These are phyloP conservation scores for Xylariales sp. DNA, from an alignment of 2,329 filamentous ascomycete species.

Conservation along the genomic window DNA sequence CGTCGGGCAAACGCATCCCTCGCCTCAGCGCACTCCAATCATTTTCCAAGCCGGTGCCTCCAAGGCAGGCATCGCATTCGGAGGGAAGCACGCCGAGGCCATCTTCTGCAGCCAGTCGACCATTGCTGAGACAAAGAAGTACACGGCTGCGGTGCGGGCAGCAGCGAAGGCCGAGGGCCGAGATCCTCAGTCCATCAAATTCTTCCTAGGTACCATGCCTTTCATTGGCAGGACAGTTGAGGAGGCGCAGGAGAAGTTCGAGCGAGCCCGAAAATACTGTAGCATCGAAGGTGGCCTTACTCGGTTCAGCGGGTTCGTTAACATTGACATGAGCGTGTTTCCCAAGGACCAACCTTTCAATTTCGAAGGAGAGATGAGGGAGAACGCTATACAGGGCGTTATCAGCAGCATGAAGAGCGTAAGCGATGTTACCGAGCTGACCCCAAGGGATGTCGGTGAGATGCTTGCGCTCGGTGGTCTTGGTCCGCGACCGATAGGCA, in stretches of 20 bases:
- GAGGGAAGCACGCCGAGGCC: constrained; percentile 65
- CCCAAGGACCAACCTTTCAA: too few species aligned
- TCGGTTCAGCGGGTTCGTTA: too few species aligned
- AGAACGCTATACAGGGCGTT: too few species aligned
- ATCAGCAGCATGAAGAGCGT: too few species aligned
- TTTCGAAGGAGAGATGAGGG: too few species aligned
- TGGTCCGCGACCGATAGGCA: too few species aligned
- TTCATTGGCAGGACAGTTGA: constrained; percentile 62
- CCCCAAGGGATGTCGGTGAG: too few species aligned
- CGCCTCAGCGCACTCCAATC: constrained; percentile 64
- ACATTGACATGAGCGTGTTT: too few species aligned
- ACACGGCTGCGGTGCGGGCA: constrained; percentile 59
- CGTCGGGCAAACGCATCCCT: constrained; percentile 61
- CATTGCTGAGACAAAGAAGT: constrained; percentile 55
- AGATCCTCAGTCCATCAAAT: constrained; percentile 59
- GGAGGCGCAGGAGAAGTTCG: constrained; percentile 61
- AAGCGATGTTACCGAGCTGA: too few species aligned
- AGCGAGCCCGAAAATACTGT: too few species aligned
- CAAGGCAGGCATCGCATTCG: constrained; percentile 61
- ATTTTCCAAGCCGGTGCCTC: constrained; percentile 68
- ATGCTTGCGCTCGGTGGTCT: too few species aligned
- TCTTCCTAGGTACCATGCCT: constrained; percentile 61
- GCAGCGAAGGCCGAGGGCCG: constrained; percentile 51
- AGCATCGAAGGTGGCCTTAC: too few species aligned
- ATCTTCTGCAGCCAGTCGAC: constrained; percentile 67